Base-by-base conservation (phyloP, 2,329 filamentous ascomycete genomes). In the Xylariales sp. region DNA sequence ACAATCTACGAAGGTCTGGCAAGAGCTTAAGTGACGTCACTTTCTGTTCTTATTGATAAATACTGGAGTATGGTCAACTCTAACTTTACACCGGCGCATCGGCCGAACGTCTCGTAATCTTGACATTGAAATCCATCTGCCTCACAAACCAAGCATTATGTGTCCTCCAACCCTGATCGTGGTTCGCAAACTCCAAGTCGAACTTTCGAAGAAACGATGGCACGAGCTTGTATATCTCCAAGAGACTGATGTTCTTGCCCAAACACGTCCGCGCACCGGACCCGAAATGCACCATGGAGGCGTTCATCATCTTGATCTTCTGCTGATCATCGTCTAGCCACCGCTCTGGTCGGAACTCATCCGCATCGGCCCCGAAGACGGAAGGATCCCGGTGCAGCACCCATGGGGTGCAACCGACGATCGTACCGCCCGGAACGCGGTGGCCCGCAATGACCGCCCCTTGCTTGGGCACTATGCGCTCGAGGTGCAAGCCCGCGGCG, bases 331-430 rank as follows among this genome's bases (percentile, higher is more conserved):
- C 59, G 13, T 57, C 60, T 4, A 78, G 52, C 74, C 85, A 88
- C 29, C 85, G 61, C 59, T 89, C 85, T 0, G 85, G 85, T 11
- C 79, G 62, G 56, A 76, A 91, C 0, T 55, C 60, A 30, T 88
- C 78, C 1, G 78, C 76, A 43, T 89, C 80, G 0, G 67, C 56
- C 2, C 85, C 85, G 50, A 86, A 91, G 20, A 89, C 67, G 38
- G 81, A 77, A 5, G 71, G 67, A 3, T 79, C 72, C 4, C 81
- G 73, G 51, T 90, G 85, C 23, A 90, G 67, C 13, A 88, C 77
- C 84, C 84, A 89, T 0, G 85, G 77, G 37, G 78, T 87, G 54
- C 79, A 85, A 6, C 85, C 85, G 1, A 88, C 83, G 41, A 85
- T 81, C 0, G 84, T 87, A 6, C 84, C 85, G 2, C 79, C 84